Base-by-base conservation (phyloP, 495 filamentous ascomycete genomes). In the Daldinia caldariorum region DNA sequence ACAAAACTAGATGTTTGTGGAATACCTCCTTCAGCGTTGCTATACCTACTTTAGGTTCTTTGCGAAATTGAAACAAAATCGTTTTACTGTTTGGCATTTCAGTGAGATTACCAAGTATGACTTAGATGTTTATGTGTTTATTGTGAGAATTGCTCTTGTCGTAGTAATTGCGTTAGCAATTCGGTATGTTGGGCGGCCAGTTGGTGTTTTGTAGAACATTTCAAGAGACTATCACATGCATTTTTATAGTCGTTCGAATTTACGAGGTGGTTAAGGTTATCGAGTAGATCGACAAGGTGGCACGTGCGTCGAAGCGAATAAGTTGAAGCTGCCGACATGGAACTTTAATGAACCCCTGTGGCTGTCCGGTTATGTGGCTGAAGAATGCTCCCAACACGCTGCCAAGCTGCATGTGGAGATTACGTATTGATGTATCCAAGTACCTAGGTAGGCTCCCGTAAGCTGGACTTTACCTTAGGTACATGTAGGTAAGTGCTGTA, bases 321-420 rank as follows among this genome's bases (percentile, higher is more conserved):
- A 45, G 41, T 45, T 4, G 32, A 43, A 43, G n/a, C n/a, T n/a
- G n/a, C n/a, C n/a, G n/a, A n/a, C n/a, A n/a, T n/a, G n/a, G n/a
- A n/a, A n/a, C n/a, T n/a, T 45, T 39, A 12, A 47, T 7, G 43
- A 18, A 47, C 43, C 43, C 43, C 43, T 47, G 43, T 47, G 43
- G 43, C 43, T 22, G 43, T 22, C 18, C 9, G 43, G 43, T 16
- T 16, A 22, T 47, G 43, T 47, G 43, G 43, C 43, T 47, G 43
- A 47, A 16, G 43, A 32, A 32, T 29, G 13, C 14, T 32, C 31
- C 6, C 26, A 26, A 26, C n/a, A n/a, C n/a, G 26, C 26, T 26
- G 26, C 26, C 1, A 26, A 26, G 26, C 1, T 26, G 3, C 26
- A 26, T 26, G 26, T 29, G 16, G 16, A 22, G 22, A 50, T 50